These are phyloP conservation scores for Phoma sp. DNA, from an alignment of 2,329 filamentous ascomycete genomes.

Conservation along the genomic window DNA sequence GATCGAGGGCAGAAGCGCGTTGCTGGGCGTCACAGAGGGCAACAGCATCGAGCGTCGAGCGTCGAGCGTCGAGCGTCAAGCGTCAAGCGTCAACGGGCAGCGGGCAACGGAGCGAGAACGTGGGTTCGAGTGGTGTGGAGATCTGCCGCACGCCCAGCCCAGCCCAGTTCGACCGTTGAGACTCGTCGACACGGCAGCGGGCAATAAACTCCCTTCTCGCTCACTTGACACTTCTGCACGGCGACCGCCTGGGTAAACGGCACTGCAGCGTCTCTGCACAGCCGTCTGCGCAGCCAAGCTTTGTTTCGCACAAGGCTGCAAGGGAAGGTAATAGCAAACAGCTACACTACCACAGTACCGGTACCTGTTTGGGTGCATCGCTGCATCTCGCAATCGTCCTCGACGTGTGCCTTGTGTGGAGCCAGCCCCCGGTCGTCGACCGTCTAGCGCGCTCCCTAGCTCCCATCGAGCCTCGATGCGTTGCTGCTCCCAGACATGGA, in stretches of 20 bases:
- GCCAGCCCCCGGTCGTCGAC: slow-evolving; percentile 2
- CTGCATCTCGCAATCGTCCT: background rate
- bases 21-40: slow-evolving; percentile 9
- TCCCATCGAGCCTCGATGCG: slow-evolving; percentile 4
- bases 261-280: background rate
- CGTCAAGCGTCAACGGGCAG: slow-evolving; percentile 1
- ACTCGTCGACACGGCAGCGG: background rate
- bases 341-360: too few relatives aligned
- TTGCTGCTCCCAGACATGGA: slow-evolving; percentile 2
- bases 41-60: background rate
- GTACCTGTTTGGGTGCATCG: background rate
- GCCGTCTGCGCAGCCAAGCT: background rate
- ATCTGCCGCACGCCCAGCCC: slow-evolving; percentile 5
- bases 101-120: slow-evolving; percentile 16
- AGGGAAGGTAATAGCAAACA: background rate
- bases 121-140: slow-evolving; percentile 20
- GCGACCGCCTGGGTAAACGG: background rate
- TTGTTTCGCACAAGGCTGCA: slow-evolving; percentile 9
- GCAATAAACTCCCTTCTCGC: background rate
- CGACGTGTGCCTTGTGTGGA: background rate
- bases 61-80: background rate
- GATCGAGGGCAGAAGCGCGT: slow-evolving; percentile 8
- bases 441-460: slow-evolving; percentile 4
- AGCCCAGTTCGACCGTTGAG: slow-evolving; percentile 7
- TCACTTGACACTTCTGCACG: background rate